These are phyloP conservation scores for Vicia sativa DNA, from an alignment of 306 rosid species.

Conservation along the genomic window DNA sequence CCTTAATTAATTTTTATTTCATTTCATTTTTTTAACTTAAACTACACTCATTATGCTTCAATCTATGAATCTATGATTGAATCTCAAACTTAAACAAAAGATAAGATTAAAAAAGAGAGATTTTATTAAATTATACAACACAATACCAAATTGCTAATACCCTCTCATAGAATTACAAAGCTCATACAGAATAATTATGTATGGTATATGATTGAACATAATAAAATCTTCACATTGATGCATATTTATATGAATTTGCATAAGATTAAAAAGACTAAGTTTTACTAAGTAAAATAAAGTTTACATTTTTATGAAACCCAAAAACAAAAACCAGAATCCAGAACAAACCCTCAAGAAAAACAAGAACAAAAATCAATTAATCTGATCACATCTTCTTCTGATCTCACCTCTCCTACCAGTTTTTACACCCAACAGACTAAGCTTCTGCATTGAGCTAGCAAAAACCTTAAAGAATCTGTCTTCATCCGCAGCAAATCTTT, in stretches of 20 bases:
- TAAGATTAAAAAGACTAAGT: no score
- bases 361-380: conserved; percentile 47
- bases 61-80: not conserved
- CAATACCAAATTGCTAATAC: not conserved
- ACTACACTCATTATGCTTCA: conserved; percentile 13
- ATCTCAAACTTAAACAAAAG: not conserved
- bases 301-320: conserved; percentile 14
- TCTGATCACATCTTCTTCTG: conserved; percentile 78
- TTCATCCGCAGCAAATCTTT: conserved; percentile 57
- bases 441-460: conserved; percentile 73
- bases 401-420: conserved; percentile 81
- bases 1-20: not conserved
- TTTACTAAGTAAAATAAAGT: not conserved
- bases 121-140: conserved; percentile 25
- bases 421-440: conserved; percentile 57
- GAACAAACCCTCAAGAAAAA: not conserved
- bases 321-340: not conserved
- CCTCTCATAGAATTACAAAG: not conserved
- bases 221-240: conserved; percentile 33
- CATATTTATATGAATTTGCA: not conserved
- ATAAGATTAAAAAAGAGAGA: not conserved
- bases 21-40: conserved; percentile 7
- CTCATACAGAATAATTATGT: conserved; percentile 22
- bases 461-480: conserved; percentile 61
- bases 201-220: conserved; percentile 35